These are phyloP conservation scores for Hyphopichia burtonii DNA, from an alignment of 1,139 yeast genomes.

Conservation along the genomic window DNA sequence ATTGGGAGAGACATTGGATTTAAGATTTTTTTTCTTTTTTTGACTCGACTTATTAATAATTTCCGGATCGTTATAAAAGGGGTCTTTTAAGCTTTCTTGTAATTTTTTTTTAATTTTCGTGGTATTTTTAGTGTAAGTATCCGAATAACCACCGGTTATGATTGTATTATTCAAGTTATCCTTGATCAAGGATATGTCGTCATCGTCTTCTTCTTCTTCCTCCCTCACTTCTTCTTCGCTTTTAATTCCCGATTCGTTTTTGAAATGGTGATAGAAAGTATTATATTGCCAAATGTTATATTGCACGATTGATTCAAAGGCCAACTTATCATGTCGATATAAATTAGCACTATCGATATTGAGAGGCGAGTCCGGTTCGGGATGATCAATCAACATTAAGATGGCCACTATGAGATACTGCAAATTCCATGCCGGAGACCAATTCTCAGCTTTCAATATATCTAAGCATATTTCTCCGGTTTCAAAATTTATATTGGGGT, in stretches of 20 bases:
- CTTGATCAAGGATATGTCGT: conserved; percentile 1
- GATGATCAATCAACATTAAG: conserved; percentile 64
- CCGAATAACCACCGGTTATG: conserved; percentile 4
- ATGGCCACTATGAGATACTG: conserved; percentile 71
- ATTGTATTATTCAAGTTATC: conserved; percentile 4
- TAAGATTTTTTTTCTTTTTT: not conserved
- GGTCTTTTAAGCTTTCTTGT: not conserved
- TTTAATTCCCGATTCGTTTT: not conserved
- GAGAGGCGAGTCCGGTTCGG: conserved; percentile 84
- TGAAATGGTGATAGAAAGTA: conserved; percentile 12
- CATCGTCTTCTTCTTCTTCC: not conserved
- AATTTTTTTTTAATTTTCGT: not conserved
- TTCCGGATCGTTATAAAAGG: conserved; percentile 1
- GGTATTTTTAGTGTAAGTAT: conserved; percentile 3
- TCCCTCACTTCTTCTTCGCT: not conserved
- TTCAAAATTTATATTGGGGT: conserved; percentile 67
- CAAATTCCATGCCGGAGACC: conserved; percentile 92
- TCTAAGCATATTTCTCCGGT: conserved; percentile 88
- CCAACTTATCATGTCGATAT: conserved; percentile 48
- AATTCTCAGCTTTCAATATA: conserved; percentile 57
- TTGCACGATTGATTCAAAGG: conserved; percentile 63
- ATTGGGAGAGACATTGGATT: conserved; percentile 8
- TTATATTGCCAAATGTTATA: conserved; percentile 55
- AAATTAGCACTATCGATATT: conserved; percentile 86
- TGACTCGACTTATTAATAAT: not conserved